phyloP scores from a whole-genome alignment of 306 rosid species.

The Quercus berberidifolia region DNA sequence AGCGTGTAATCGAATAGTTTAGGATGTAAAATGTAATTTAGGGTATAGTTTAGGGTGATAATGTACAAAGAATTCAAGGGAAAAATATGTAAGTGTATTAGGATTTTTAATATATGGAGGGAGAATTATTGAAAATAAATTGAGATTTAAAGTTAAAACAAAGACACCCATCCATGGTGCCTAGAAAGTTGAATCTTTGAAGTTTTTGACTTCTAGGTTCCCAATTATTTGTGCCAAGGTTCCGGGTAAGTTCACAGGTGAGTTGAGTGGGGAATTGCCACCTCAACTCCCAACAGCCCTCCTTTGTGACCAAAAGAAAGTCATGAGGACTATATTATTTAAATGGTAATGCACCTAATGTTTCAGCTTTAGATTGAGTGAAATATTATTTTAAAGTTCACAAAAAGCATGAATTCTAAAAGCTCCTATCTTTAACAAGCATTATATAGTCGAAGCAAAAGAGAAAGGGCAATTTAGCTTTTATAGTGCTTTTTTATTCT shows the following conservation, averaged over 20 bases:
- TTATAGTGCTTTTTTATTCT: background rate
- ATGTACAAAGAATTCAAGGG: no score
- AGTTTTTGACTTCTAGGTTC: background rate
- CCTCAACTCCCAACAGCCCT: conserved; percentile 18
- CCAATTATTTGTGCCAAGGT: background rate
- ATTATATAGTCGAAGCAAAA: conserved; percentile 9
- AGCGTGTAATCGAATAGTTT: no score
- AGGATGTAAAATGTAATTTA: fast-evolving
- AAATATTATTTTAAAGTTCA: conserved; percentile 4
- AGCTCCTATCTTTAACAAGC: conserved; percentile 1
- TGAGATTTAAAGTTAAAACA: no score
- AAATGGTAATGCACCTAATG: background rate
- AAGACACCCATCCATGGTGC: no score
- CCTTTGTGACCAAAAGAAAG: conserved; percentile 4
- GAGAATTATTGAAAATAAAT: no score
- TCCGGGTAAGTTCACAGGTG: background rate
- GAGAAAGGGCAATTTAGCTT: conserved; percentile 1
- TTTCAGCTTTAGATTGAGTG: conserved; percentile 17
- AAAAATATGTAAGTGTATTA: no score
- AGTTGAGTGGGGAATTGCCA: conserved; percentile 4
- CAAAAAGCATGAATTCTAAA: conserved; percentile 20
- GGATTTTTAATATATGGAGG: no score
- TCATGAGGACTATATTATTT: background rate
- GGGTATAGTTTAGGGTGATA: no score
- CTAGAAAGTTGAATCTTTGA: no score